Base-by-base conservation (phyloP, 352 stramenopile genomes). In the Pythium dissimile region DNA sequence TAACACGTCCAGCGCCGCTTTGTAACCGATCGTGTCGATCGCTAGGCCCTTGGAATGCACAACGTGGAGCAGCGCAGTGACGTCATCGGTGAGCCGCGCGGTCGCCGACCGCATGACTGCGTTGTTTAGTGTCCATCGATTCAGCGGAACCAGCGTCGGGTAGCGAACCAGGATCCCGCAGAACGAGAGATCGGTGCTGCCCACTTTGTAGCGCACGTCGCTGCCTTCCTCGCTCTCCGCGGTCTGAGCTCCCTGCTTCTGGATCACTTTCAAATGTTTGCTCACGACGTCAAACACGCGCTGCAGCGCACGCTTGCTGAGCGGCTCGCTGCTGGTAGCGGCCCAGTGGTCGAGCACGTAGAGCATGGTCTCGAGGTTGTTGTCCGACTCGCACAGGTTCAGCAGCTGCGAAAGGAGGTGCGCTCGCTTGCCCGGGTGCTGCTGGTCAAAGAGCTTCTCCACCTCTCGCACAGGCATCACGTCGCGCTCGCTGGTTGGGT, bases 301-400 rank as follows among this genome's bases (percentile, higher is more conserved):
- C 39, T 81, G 65, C 5, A 74, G 46, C 10, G 78, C 63, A 2
- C 77, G 66, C 15, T 72, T 73, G 66, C 80, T 90, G 32, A 87
- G 54, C 5, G 58, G 47, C 16, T 55, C 64, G n/a, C 48, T 53
- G 28, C 64, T 52, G 49, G 23, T 27, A n/a, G 42, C 59, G 20
- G 86, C 75, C 73, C 75, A 88, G 20, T 77, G 73, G 38, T 90
- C 75, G 18, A 90, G 50, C 28, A 75, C 82, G 31, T 75, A 66
- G 3, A 90, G 39, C 70, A 84, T 72, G 2, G 77, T 86, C 23
- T 65, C 69, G 20, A 90, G 55, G 24, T 90, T 77, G 30, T 84
- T 62, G 44, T 83, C 84, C 2, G 75, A 79, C 37, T 85, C 73
- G 38, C 80, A 90, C 20, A 88, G 65, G 43, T 88, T 86, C n/a